A percentile compares a stretch with the other conserved stretches of the same genome.
Evolutionary conservation across 2,329 filamentous ascomycete species (phyloP).

Genomic region (Botrytis pseudocinerea): DNA sequence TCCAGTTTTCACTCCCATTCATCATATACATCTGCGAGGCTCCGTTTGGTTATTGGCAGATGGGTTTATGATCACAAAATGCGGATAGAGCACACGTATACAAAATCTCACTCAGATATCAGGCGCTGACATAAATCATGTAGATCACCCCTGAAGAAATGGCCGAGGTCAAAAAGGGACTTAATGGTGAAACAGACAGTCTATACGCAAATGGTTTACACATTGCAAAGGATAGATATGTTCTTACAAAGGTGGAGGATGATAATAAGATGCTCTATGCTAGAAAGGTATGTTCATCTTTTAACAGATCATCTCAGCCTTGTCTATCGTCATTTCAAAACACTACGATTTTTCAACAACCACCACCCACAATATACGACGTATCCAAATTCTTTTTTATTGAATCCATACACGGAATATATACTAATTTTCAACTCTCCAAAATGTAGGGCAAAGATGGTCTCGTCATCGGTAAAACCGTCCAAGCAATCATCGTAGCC

Average conservation of each 20-base stretch:
- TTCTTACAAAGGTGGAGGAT: conserved; percentile 74
- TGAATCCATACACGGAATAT: background rate
- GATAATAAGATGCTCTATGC: conserved; percentile 70
- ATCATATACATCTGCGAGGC: background rate
- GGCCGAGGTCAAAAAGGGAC: conserved; percentile 56
- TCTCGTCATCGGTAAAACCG: conserved; percentile 80
- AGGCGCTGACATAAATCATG: conserved; percentile 26
- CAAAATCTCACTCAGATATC: background rate
- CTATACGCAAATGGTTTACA: conserved; percentile 73
- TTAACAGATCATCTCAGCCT: background rate
- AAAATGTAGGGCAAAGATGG: conserved; percentile 70
- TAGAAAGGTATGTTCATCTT: conserved; percentile 67
- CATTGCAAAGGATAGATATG: conserved; percentile 74
- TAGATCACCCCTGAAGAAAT: conserved; percentile 61
- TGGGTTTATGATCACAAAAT: background rate
- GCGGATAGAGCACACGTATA: background rate
- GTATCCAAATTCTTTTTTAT: background rate
- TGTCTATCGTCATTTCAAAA: background rate
- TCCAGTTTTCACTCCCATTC: background rate
- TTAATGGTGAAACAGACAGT: conserved; percentile 54
- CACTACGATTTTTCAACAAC: background rate
- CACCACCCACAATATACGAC: background rate
- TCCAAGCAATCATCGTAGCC: conserved; percentile 82
- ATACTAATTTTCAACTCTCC: conserved; percentile 10
- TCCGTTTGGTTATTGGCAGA: background rate